phyloP scores from a whole-genome alignment of 2,329 filamentous ascomycete genomes.

The Metarhizium brunneum region DNA sequence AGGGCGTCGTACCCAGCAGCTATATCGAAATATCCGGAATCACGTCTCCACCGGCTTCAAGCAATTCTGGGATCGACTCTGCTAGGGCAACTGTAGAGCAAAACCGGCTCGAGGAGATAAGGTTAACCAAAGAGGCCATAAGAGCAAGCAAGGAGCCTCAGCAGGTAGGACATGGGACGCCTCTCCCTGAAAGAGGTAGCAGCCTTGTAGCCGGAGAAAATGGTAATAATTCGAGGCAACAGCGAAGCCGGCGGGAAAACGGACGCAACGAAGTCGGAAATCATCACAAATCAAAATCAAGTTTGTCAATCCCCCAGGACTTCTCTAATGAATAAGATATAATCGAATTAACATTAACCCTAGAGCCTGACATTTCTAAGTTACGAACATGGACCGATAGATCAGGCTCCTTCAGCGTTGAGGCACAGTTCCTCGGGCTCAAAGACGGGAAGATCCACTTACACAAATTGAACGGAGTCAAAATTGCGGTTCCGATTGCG shows the following conservation, averaged over 20 bases:
- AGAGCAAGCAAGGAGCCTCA: conserved; percentile 49
- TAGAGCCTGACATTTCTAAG: conserved; percentile 75
- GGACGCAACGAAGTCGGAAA: conserved; percentile 46
- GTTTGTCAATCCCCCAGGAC: conserved; percentile 38
- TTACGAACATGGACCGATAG: conserved; percentile 92
- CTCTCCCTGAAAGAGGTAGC: conserved; percentile 68
- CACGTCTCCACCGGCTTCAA: conserved; percentile 39
- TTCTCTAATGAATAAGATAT: background rate
- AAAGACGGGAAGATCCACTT: conserved; percentile 96
- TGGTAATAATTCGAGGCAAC: conserved; percentile 59
- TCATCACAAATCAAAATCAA: conserved; percentile 56
- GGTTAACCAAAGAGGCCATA: conserved; percentile 71
- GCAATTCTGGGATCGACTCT: conserved; percentile 36
- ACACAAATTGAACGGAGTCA: conserved; percentile 95
- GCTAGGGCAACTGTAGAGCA: conserved; percentile 64
- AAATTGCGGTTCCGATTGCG: conserved; percentile 87
- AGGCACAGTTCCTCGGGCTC: conserved; percentile 89
- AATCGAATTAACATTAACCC: background rate
- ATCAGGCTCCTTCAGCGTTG: conserved; percentile 91
- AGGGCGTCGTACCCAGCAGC: conserved; percentile 93
- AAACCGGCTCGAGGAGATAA: conserved; percentile 69
- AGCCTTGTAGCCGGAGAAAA: conserved; percentile 61
- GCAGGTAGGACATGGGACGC: conserved; percentile 67
- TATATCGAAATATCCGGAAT: conserved; percentile 84
- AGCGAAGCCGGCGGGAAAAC: conserved; percentile 64